phyloP scores from a whole-genome alignment of 2,329 filamentous ascomycete genomes.

The Canariomyces notabilis region DNA sequence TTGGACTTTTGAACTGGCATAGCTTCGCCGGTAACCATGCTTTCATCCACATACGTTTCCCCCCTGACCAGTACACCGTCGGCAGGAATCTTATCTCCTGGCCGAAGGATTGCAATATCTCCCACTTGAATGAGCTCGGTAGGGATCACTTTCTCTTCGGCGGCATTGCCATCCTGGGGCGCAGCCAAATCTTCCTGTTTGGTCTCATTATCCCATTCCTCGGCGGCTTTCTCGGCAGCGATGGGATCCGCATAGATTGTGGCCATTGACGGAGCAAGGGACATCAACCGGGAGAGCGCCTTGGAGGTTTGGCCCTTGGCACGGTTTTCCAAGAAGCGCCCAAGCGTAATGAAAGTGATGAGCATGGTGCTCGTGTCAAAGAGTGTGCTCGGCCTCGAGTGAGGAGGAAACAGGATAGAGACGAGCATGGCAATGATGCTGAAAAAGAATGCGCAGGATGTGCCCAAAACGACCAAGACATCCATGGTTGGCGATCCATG shows the following conservation, averaged over 20 bases:
- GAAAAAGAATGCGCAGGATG: constrained; percentile 94
- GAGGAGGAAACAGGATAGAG: constrained; percentile 68
- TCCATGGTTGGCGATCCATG: constrained; percentile 96
- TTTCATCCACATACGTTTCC: constrained; percentile 92
- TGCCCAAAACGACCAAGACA: constrained; percentile 88
- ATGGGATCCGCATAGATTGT: constrained; percentile 95
- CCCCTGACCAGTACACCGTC: constrained; percentile 84
- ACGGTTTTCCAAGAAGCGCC: constrained; percentile 85
- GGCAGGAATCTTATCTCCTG: constrained; percentile 93
- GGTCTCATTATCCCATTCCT: constrained; percentile 59
- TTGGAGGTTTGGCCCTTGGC: constrained; percentile 96
- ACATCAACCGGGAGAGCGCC: constrained; percentile 91
- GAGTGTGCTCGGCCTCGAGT: constrained; percentile 77
- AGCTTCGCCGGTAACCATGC: constrained; percentile 96
- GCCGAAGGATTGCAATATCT: constrained; percentile 86
- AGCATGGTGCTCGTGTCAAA: constrained; percentile 99
- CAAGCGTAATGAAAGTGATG: constrained; percentile 89
- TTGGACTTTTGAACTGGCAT: constrained; percentile 90
- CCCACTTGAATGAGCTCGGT: constrained; percentile 92
- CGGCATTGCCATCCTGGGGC: constrained; percentile 51
- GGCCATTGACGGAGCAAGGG: constrained; percentile 89
- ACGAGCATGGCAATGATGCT: constrained; percentile 83
- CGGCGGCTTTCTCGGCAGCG: constrained; percentile 83
- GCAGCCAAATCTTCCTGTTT: constrained; percentile 42
- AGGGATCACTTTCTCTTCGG: constrained; percentile 81